Conservation (phyloP, 2,329 filamentous ascomycete genomes). For the Sporothrix euskadiensis region DNA sequence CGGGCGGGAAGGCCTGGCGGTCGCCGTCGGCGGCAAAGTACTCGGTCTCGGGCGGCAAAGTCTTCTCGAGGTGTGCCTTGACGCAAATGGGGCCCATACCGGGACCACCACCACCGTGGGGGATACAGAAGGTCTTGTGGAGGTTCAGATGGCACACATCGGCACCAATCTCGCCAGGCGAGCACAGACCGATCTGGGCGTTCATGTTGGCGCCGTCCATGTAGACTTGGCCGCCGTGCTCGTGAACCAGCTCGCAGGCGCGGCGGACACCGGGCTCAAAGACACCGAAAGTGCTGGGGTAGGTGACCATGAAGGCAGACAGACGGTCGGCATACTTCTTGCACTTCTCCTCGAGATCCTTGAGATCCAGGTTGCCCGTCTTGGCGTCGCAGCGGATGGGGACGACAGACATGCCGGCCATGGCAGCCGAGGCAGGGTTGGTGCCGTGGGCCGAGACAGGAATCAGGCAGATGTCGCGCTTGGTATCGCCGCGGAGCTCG, state of each 20-base stretch:
- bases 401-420: conserved; percentile 94
- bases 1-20: conserved; percentile 47
- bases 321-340: conserved; percentile 83
- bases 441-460: conserved; percentile 94
- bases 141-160: conserved; percentile 97
- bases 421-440: conserved; percentile 91
- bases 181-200: conserved; percentile 92
- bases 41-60: conserved; percentile 59
- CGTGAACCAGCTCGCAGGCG: conserved; percentile 81
- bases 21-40: conserved; percentile 29
- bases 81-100: conserved; percentile 94
- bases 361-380: conserved; percentile 87
- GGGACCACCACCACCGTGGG: conserved; percentile 90
- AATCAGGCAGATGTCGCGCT: conserved; percentile 89
- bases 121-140: conserved; percentile 99
- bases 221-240: conserved; percentile 89
- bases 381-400: conserved; percentile 84
- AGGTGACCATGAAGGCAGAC: conserved; percentile 94
- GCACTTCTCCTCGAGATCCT: conserved; percentile 83
- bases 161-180: conserved; percentile 89
- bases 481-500: conserved; percentile 65
- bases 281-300: conserved; percentile 91
- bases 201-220: conserved; percentile 99
- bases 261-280: conserved; percentile 89
- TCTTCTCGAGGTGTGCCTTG: conserved; percentile 73